A percentile compares a stretch with the other conserved stretches of the same genome.
These are phyloP conservation scores for Miscanthus lutarioriparius DNA, from an alignment of 176 grass and related monocot genomes.

Conservation along the genomic window DNA sequence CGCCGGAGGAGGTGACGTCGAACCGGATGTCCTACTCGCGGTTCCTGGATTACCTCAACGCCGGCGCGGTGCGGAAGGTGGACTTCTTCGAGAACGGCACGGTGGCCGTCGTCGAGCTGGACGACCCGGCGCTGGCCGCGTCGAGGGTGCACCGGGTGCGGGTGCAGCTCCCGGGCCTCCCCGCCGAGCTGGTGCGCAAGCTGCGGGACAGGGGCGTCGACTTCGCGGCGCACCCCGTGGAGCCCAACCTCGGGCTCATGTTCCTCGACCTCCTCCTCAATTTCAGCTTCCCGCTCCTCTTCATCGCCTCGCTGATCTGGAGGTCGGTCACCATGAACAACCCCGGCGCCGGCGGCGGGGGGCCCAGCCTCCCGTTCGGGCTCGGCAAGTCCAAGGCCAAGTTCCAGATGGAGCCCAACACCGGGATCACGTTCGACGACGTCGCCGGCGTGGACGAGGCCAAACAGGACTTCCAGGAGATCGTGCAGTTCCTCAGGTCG, in stretches of 20 bases:
- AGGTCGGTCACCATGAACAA: constrained; percentile 30
- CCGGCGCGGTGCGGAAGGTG: constrained; percentile 59
- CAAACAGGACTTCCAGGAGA: constrained; percentile 89
- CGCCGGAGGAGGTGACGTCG: constrained; percentile 46
- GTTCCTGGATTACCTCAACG: constrained; percentile 67
- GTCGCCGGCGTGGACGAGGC: constrained; percentile 81
- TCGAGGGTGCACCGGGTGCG: constrained; percentile 53
- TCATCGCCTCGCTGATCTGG: constrained; percentile 54
- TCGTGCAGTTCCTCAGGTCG: constrained; percentile 69
- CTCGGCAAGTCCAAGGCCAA: constrained; percentile 73
- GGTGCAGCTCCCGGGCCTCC: constrained; percentile 68
- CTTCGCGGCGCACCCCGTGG: constrained; percentile 54
- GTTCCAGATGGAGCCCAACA: constrained; percentile 92
- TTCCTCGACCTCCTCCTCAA: constrained; percentile 58
- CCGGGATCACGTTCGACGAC: constrained; percentile 81
- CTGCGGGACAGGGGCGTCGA: constrained; percentile 68
- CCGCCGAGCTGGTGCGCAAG: constrained; percentile 58
- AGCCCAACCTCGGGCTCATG: constrained; percentile 44
- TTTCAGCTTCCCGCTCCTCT: constrained; percentile 61
- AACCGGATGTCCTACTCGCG: constrained; percentile 72
- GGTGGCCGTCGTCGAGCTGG: constrained; percentile 63
- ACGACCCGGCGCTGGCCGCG: constrained; percentile 40
- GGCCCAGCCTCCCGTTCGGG: constrained; percentile 60
- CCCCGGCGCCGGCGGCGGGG: constrained; percentile 47
- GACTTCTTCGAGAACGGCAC: constrained; percentile 74